Percentiles rank a stretch among this genome's conserved stretches.
phyloP scores from a whole-genome alignment of 2,329 filamentous ascomycete species.

The Xylariaceae sp. region DNA sequence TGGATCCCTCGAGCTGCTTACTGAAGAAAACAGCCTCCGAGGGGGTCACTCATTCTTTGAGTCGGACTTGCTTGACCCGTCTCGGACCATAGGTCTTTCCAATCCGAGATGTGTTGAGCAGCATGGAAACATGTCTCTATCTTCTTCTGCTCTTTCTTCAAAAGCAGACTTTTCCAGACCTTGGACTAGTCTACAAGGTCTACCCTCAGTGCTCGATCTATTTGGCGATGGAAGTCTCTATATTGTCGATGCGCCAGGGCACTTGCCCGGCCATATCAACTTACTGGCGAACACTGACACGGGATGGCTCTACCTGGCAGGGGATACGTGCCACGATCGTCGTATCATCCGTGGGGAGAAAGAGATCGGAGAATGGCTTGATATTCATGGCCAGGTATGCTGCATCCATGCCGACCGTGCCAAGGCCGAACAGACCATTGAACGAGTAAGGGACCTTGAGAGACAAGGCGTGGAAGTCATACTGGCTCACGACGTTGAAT shows the following conservation, averaged over 20 bases:
- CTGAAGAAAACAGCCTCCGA: conserved; percentile 3
- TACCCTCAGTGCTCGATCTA: conserved; percentile 29
- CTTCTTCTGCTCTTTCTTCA: not conserved
- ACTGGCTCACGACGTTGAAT: conserved; percentile 43
- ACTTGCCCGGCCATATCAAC: conserved; percentile 45
- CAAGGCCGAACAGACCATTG: conserved; percentile 37
- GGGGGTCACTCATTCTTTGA: conserved; percentile 10
- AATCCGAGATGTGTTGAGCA: not conserved
- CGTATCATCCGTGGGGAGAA: conserved; percentile 43
- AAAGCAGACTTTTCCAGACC: conserved; percentile 1
- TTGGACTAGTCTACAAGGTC: conserved; percentile 2
- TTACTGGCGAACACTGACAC: conserved; percentile 31
- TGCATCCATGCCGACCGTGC: conserved; percentile 46
- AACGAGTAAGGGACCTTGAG: conserved; percentile 21
- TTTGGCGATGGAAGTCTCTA: conserved; percentile 40
- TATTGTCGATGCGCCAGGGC: conserved; percentile 43
- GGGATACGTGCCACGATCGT: conserved; percentile 46
- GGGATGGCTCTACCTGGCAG: conserved; percentile 42
- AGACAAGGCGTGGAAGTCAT: conserved; percentile 38
- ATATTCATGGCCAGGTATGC: conserved; percentile 34
- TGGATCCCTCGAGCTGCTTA: conserved; percentile 7
- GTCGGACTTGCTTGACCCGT: conserved; percentile 4
- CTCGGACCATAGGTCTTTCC: conserved; percentile 5
- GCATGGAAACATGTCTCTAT: not conserved
- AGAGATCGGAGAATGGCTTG: conserved; percentile 43